phyloP scores from a whole-genome alignment of 192 early-diverging fungal genomes.

The Coemansia sp. region DNA sequence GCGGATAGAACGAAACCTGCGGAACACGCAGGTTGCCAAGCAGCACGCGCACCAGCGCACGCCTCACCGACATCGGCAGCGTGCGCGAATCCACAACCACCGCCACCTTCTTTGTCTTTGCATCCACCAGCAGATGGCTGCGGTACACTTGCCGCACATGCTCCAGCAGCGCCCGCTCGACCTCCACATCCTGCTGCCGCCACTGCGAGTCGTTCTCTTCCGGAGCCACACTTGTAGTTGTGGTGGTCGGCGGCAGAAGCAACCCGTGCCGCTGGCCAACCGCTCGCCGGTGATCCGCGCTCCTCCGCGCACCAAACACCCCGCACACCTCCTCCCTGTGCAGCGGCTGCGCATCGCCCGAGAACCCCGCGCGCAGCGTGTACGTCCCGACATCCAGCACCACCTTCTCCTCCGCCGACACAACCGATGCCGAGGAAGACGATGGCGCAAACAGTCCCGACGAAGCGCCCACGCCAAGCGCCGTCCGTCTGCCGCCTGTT shows the following conservation, averaged over 20 bases:
- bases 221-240: too few species aligned
- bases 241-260: background rate
- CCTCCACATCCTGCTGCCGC: slow-evolving; percentile 5
- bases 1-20: slow-evolving; percentile 73
- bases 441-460: background rate
- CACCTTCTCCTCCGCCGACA: slow-evolving; percentile 75
- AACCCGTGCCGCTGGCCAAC: slow-evolving; percentile 5
- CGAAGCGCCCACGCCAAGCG: background rate
- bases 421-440: slow-evolving; percentile 6
- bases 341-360: slow-evolving; percentile 78
- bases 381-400: slow-evolving; percentile 85
- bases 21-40: slow-evolving; percentile 81
- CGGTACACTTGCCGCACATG: slow-evolving; percentile 26
- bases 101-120: slow-evolving; percentile 82
- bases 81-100: slow-evolving; percentile 71
- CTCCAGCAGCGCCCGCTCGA: slow-evolving; percentile 26
- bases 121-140: slow-evolving; percentile 74
- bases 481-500: background rate
- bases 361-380: slow-evolving; percentile 84
- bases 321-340: slow-evolving; percentile 62
- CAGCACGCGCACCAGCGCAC: slow-evolving; percentile 69
- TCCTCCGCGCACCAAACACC: slow-evolving; percentile 4
- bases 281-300: background rate
- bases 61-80: slow-evolving; percentile 67
- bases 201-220: background rate